Conservation (phyloP, 306 rosid genomes). For the Corylus americana region DNA sequence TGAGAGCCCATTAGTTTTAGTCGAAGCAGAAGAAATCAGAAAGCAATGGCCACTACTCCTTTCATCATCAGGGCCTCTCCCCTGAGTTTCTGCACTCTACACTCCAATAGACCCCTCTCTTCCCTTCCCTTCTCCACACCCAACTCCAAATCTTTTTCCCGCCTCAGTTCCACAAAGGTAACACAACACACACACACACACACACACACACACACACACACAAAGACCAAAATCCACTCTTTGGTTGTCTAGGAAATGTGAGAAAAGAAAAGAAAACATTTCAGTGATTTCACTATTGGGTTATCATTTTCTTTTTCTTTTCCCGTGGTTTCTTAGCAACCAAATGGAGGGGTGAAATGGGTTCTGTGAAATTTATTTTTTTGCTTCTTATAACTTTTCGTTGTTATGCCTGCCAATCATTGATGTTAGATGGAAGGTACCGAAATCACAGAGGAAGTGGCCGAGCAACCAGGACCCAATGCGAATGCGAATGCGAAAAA, state of each 20-base stretch:
- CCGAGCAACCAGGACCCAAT: slow-evolving; percentile 34
- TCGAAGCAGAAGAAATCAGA: slow-evolving; percentile 18
- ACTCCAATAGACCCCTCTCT: slow-evolving; percentile 17
- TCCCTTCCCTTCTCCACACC: slow-evolving; percentile 24
- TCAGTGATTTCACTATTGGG: neutral
- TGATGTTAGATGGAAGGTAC: slow-evolving; percentile 68
- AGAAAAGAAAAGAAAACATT: neutral
- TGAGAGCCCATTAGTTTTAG: slow-evolving; percentile 15
- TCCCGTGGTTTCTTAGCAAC: neutral
- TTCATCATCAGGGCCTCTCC: slow-evolving; percentile 31
- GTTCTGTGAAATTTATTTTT: neutral
- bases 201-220: neutral
- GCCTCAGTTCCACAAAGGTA: slow-evolving; percentile 54
- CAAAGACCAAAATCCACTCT: neutral
- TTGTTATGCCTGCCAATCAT: neutral
- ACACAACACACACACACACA: neutral
- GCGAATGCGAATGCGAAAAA: slow-evolving; percentile 38
- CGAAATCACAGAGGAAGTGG: slow-evolving; percentile 54
- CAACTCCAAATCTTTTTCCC: slow-evolving; percentile 35
- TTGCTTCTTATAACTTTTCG: neutral
- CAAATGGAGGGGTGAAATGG: neutral
- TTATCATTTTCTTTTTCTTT: neutral
- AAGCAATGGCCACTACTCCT: slow-evolving; percentile 58
- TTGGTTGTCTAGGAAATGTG: neutral
- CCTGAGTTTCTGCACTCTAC: slow-evolving; percentile 23